Evolutionary conservation across 2,329 filamentous ascomycete genomes (phyloP).

Genomic region (Torrubiella hemipterigena): DNA sequence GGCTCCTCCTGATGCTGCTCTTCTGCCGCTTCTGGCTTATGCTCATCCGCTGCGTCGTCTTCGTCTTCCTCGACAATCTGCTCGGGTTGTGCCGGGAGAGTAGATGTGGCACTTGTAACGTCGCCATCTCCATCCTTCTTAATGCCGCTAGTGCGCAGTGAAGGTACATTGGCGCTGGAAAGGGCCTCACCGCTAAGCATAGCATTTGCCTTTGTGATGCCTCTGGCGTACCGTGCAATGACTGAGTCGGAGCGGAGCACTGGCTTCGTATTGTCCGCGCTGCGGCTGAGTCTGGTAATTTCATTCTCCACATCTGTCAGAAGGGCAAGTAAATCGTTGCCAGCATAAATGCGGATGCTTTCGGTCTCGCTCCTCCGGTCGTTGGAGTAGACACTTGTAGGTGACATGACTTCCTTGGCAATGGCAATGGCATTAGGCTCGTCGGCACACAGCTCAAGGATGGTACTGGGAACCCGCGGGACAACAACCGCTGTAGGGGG

Average conservation of each 20-base stretch:
- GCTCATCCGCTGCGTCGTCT: too few relatives aligned
- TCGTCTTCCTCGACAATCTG: too few relatives aligned
- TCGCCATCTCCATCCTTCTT: too few relatives aligned
- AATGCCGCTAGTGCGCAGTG: too few relatives aligned
- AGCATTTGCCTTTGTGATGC: too few relatives aligned
- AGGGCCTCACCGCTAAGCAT: too few relatives aligned
- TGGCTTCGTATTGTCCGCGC: slow-evolving; percentile 6
- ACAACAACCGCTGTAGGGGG: slow-evolving; percentile 40
- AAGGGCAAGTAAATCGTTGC: slow-evolving; percentile 53
- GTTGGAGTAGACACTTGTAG: slow-evolving; percentile 11
- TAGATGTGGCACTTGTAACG: too few relatives aligned
- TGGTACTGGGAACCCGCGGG: slow-evolving; percentile 44
- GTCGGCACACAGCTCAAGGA: slow-evolving; percentile 36
- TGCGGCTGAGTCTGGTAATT: slow-evolving; percentile 22
- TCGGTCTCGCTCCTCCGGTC: slow-evolving; percentile 35
- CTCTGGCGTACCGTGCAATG: too few relatives aligned
- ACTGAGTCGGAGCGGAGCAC: slow-evolving; percentile 1
- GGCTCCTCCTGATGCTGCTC: slow-evolving; percentile 20
- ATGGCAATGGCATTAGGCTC: slow-evolving; percentile 27
- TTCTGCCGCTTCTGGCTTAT: slow-evolving; percentile 13
- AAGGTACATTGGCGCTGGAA: too few relatives aligned
- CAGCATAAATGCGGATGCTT: slow-evolving; percentile 58
- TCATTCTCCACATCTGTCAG: slow-evolving; percentile 52
- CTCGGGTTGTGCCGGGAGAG: too few relatives aligned
- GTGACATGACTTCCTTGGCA: slow-evolving; percentile 14